Evolutionary conservation across 1,284 basidiomycete species (phyloP).

Genomic region (Exsudoporus floridanus): DNA sequence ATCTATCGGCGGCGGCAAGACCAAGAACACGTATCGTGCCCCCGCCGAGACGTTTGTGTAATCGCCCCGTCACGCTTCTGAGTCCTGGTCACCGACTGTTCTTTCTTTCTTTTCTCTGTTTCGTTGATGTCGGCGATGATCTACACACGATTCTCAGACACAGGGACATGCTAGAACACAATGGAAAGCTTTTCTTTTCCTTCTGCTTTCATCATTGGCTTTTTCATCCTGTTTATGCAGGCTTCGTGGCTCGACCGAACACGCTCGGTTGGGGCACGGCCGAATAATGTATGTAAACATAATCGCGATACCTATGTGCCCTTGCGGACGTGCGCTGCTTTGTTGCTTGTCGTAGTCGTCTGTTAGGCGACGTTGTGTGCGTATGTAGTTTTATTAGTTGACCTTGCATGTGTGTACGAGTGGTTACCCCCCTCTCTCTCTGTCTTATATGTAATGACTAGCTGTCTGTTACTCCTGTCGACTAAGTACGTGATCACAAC

Average conservation of each 20-base stretch:
- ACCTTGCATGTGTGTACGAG: constrained; percentile 7
- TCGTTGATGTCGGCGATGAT: background rate
- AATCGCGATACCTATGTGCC: constrained; percentile 26
- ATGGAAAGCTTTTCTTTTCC: background rate
- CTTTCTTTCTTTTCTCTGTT: background rate
- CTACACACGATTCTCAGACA: background rate
- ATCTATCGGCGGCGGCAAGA: constrained; percentile 18
- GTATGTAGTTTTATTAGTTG: constrained; percentile 11
- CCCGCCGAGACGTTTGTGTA: constrained; percentile 23
- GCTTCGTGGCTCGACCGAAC: constrained; percentile 3
- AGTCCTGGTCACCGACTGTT: background rate
- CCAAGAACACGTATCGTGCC: constrained; percentile 12
- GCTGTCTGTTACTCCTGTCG: background rate
- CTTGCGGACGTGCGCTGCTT: background rate
- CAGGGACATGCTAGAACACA: constrained; percentile 28
- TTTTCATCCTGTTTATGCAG: constrained; percentile 12
- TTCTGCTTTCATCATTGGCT: background rate
- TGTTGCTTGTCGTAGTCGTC: background rate
- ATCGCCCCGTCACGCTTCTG: background rate
- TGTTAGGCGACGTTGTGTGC: background rate
- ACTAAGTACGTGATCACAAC: too few relatives aligned
- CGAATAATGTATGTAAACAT: constrained; percentile 22
- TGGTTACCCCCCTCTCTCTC: constrained; percentile 10
- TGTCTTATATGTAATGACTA: constrained; percentile 22
- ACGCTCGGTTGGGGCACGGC: constrained; percentile 1